Percentiles rank a stretch among this genome's conserved stretches.
Evolutionary conservation across 805 yeast species (phyloP).

Genomic region (Metschnikowia gruessii): DNA sequence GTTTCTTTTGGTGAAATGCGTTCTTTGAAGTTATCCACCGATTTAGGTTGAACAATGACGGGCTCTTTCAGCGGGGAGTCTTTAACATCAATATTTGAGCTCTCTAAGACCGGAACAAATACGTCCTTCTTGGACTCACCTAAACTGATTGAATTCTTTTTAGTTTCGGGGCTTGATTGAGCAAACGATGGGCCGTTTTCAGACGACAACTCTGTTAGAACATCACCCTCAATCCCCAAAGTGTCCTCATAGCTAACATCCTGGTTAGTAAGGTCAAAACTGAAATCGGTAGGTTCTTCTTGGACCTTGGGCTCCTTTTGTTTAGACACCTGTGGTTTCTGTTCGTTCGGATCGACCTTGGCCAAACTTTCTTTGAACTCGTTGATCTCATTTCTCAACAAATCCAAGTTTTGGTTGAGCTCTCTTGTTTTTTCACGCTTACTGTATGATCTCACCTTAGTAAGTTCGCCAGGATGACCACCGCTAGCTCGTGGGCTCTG

Average conservation of each 20-base stretch:
- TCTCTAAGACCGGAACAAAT: background rate
- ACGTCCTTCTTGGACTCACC: constrained; percentile 3
- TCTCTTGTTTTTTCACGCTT: constrained; percentile 31
- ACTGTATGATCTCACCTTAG: constrained; percentile 1
- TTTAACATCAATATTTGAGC: constrained; percentile 4
- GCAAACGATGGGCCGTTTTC: background rate
- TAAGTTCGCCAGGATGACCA: background rate
- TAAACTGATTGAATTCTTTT: background rate
- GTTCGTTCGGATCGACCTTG: constrained; percentile 1
- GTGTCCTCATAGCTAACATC: constrained; percentile 41
- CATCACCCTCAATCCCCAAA: constrained; percentile 35
- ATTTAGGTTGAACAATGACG: too few relatives aligned
- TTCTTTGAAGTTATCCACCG: background rate
- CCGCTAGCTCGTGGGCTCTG: background rate
- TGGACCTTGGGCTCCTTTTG: background rate
- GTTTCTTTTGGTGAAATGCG: background rate
- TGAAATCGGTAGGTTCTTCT: constrained; percentile 25
- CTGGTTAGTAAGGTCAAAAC: constrained; percentile 39
- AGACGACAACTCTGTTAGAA: constrained; percentile 22
- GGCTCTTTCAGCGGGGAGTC: background rate
- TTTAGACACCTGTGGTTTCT: background rate
- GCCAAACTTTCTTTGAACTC: constrained; percentile 44
- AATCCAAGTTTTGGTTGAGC: constrained; percentile 40
- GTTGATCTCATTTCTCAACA: constrained; percentile 41
- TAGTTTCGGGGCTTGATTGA: background rate